Evolutionary conservation across 2,329 filamentous ascomycete species (phyloP).

Genomic region (Metarhizium brunneum): DNA sequence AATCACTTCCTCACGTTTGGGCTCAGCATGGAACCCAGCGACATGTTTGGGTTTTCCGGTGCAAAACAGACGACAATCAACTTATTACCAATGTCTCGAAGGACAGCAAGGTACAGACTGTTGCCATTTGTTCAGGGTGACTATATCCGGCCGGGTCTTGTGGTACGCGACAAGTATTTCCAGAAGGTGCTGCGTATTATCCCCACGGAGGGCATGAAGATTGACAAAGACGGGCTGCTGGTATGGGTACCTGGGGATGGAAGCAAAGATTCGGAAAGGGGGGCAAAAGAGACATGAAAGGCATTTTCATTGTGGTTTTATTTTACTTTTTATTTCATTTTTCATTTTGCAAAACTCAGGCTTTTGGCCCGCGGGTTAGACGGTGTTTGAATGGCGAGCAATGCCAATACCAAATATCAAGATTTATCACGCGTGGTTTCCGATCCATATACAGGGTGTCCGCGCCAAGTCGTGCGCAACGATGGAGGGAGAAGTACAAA

Average conservation of each 20-base stretch:
- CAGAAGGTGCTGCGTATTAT: slow-evolving; percentile 80
- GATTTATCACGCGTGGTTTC: too few relatives aligned
- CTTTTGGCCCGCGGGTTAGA: too few relatives aligned
- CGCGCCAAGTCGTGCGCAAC: too few relatives aligned
- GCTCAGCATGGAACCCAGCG: slow-evolving; percentile 81
- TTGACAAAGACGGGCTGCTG: slow-evolving; percentile 53
- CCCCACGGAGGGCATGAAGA: slow-evolving; percentile 63
- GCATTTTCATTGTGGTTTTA: too few relatives aligned
- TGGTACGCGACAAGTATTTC: slow-evolving; percentile 84
- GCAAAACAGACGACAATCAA: slow-evolving; percentile 73
- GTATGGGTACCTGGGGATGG: slow-evolving; percentile 45
- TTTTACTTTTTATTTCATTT: too few relatives aligned
- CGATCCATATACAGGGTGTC: too few relatives aligned
- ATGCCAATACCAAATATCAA: too few relatives aligned
- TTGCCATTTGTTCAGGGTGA: slow-evolving; percentile 55
- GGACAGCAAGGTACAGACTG: slow-evolving; percentile 64
- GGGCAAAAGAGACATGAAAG: slow-evolving; percentile 3
- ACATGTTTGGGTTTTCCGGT: slow-evolving; percentile 88
- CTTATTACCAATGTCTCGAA: slow-evolving; percentile 71
- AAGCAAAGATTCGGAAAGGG: slow-evolving; percentile 11
- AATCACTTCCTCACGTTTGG: slow-evolving; percentile 93
- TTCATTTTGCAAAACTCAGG: too few relatives aligned
- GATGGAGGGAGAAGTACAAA: too few relatives aligned
- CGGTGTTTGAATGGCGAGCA: too few relatives aligned
- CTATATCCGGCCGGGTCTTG: slow-evolving; percentile 65